Evolutionary conservation across 2,329 filamentous ascomycete species (phyloP).

Genomic region (Shiraia sp.): DNA sequence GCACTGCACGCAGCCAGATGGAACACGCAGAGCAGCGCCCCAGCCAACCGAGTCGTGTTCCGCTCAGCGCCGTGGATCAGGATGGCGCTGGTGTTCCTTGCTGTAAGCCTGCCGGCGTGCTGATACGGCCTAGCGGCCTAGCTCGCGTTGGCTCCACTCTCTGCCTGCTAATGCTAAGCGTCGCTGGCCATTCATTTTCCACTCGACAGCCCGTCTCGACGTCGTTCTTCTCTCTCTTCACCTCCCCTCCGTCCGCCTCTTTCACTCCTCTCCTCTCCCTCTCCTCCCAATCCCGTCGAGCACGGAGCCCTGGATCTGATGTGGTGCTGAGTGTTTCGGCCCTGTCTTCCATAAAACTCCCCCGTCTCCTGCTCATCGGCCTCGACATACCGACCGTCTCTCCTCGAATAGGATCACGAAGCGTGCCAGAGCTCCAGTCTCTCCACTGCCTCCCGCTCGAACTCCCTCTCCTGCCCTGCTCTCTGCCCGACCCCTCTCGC

Average conservation of each 20-base stretch:
- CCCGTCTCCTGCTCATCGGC: slow-evolving; percentile 43
- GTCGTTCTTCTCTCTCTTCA: slow-evolving; percentile 20
- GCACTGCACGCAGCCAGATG: slow-evolving; percentile 31
- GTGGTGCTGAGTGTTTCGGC: slow-evolving; percentile 42
- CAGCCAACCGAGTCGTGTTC: slow-evolving; percentile 26
- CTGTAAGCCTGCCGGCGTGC: slow-evolving; percentile 28
- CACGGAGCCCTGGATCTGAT: slow-evolving; percentile 46
- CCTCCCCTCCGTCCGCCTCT: slow-evolving; percentile 34
- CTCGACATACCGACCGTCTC: slow-evolving; percentile 38
- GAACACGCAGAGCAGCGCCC: slow-evolving; percentile 27
- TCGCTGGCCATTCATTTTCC: slow-evolving; percentile 42
- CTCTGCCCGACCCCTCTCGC: slow-evolving; percentile 28
- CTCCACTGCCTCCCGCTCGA: slow-evolving; percentile 32
- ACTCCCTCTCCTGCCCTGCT: slow-evolving; percentile 23
- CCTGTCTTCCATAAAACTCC: slow-evolving; percentile 42
- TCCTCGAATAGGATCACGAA: slow-evolving; percentile 39
- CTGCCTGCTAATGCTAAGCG: slow-evolving; percentile 34
- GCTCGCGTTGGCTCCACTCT: slow-evolving; percentile 14
- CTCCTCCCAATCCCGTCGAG: slow-evolving; percentile 41
- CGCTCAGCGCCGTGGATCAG: slow-evolving; percentile 12
- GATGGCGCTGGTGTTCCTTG: slow-evolving; percentile 37
- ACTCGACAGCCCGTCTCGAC: slow-evolving; percentile 41
- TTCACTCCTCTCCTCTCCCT: slow-evolving; percentile 30
- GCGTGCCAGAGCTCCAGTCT: slow-evolving; percentile 31
- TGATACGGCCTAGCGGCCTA: slow-evolving; percentile 24